These are phyloP conservation scores for Pezicula rhizophila DNA, from an alignment of 2,329 filamentous ascomycete genomes.

Conservation along the genomic window DNA sequence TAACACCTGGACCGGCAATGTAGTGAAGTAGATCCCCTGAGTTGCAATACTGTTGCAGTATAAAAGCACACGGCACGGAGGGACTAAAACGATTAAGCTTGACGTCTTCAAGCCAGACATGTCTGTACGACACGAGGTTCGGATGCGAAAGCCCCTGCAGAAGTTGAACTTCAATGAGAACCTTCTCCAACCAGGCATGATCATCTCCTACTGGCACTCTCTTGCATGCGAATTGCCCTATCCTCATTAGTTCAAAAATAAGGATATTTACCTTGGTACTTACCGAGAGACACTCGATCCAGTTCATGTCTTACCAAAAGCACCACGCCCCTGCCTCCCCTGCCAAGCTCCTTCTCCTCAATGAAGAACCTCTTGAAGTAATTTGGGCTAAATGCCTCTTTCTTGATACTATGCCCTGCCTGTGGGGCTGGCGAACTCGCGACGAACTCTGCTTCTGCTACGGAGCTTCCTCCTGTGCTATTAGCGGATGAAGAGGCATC, in stretches of 20 bases:
- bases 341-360: conserved; percentile 78
- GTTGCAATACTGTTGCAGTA: conserved; percentile 97
- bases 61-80: conserved; percentile 89
- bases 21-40: conserved; percentile 84
- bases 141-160: conserved; percentile 88
- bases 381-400: conserved; percentile 80
- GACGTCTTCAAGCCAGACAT: conserved; percentile 93
- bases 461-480: conserved; percentile 17
- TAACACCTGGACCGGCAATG: conserved; percentile 62
- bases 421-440: conserved; percentile 40
- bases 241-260: conserved; percentile 9
- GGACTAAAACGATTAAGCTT: conserved; percentile 82
- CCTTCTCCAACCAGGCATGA: conserved; percentile 91
- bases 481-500: conserved; percentile 17
- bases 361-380: conserved; percentile 94
- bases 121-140: conserved; percentile 92
- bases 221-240: conserved; percentile 86
- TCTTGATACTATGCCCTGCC: conserved; percentile 66
- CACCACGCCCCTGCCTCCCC: conserved; percentile 91
- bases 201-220: conserved; percentile 92
- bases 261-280: background rate
- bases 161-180: conserved; percentile 87
- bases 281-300: conserved; percentile 73
- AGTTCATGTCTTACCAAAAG: conserved; percentile 89
- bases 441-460: conserved; percentile 39